Evolutionary conservation across 768 basidiomycete genomes (phyloP), one percentile per base, ranked within the genome.

Genomic region (Udeniomyces megalosporus): DNA sequence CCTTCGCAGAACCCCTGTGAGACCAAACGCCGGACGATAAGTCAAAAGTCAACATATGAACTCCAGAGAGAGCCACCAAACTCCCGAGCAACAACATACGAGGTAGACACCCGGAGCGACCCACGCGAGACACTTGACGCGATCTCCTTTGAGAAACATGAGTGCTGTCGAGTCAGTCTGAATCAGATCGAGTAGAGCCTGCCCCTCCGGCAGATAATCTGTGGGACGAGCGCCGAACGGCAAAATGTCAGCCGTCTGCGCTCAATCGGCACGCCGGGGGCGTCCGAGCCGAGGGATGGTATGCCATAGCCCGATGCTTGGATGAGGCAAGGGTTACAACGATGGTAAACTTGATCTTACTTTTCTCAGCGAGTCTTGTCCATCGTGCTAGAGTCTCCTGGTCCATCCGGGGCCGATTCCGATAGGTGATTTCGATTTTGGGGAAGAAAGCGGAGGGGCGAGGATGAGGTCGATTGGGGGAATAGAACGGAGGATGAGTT

Each of bases 111-210:
- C 58, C 24, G 31, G 20, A 2, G 35, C 38, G 38, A 57, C 24
- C 24, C 38, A 57, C 29, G 47, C 56, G 22, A 63, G 47, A 14
- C 52, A 32, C 31, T 26, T 32, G 24, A 63, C 56, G 12, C 29
- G 17, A 42, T 63, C 62, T 15, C 62, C 62, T 46, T 63, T 63
- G 48, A 63, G 48, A 29, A 63, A 63, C 62, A 63, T 63, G 20
- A 63, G 32, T 15, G 48, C 24, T 22, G 51, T 49, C 6, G 28
- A 31, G 10, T 29, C 47, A 14, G 45, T 47, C 3, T 48, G 49
- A 8, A 48, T 29, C 3, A 51, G 28, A 34, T 58, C 56, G 17
- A 31, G 28, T 8, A 57, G 42, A 2, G 62, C 62, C 3, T 26
- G 32, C 8, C 62, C 62, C 17, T 49, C 38, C 0, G 56, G 38